Conservation (phyloP, 306 rosid genomes). For the Sphenostylis stenocarpa region DNA sequence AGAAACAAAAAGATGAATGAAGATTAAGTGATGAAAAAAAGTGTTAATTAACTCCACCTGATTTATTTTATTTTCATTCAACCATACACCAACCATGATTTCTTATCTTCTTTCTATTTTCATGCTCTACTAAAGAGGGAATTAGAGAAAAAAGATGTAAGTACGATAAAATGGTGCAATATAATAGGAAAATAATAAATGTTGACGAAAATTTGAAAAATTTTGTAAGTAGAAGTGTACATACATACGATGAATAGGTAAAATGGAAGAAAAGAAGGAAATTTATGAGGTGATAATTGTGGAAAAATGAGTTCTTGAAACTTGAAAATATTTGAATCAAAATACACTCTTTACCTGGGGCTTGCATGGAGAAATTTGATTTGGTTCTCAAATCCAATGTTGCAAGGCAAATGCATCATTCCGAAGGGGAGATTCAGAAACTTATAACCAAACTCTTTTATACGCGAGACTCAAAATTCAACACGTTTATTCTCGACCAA, state of each 20-base stretch:
- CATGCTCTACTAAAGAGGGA: too few species aligned
- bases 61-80: too few species aligned
- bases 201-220: too few species aligned
- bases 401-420: slow-evolving; percentile 43
- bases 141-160: too few species aligned
- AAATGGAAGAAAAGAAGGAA: background rate
- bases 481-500: slow-evolving; percentile 57
- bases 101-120: too few species aligned
- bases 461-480: slow-evolving; percentile 31
- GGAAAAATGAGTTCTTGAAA: background rate
- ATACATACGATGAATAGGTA: background rate
- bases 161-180: too few species aligned
- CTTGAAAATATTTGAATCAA: slow-evolving; percentile 17
- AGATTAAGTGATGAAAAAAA: too few species aligned
- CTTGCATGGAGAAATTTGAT: slow-evolving; percentile 34
- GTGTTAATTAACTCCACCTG: too few species aligned
- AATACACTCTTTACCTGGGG: slow-evolving; percentile 35
- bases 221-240: background rate
- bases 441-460: slow-evolving; percentile 39
- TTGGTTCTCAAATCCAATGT: slow-evolving; percentile 33
- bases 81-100: too few species aligned
- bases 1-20: too few species aligned
- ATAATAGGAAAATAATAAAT: too few species aligned
- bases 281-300: background rate
- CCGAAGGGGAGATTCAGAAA: slow-evolving; percentile 36